These are phyloP conservation scores for Nicotiana tomentosiformis DNA, from an alignment of 257 asterid genomes.

Conservation along the genomic window DNA sequence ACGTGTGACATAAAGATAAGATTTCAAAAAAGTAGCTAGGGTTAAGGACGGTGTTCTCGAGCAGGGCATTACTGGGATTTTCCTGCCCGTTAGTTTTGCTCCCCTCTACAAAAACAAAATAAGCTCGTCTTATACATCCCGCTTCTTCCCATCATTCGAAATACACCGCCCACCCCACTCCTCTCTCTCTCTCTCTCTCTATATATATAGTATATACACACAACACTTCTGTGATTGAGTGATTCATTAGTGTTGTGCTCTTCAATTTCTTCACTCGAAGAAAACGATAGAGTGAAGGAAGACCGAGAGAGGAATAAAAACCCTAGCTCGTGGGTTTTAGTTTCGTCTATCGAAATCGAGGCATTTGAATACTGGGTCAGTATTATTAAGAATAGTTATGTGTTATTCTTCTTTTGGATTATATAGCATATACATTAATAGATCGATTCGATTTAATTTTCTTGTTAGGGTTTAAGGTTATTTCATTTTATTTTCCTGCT, in stretches of 20 bases:
- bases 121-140: conserved; percentile 28
- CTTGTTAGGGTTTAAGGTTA: too few relatives aligned
- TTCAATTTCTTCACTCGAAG: background rate
- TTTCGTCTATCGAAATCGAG: too few relatives aligned
- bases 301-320: too few relatives aligned
- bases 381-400: too few relatives aligned
- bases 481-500: too few relatives aligned
- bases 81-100: conserved; percentile 24
- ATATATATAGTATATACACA: background rate
- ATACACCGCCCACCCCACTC: conserved; percentile 9
- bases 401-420: too few relatives aligned
- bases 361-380: too few relatives aligned
- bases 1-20: background rate
- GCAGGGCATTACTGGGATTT: conserved; percentile 8
- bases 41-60: conserved; percentile 20
- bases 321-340: too few relatives aligned
- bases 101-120: background rate
- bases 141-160: conserved; percentile 53
- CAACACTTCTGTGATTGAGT: background rate
- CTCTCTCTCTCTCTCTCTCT: background rate
- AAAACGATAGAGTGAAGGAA: too few relatives aligned
- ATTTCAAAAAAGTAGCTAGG: conserved; percentile 17
- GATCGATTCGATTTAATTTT: too few relatives aligned
- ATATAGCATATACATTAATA: too few relatives aligned
- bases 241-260: background rate